Conservation (phyloP, 2,329 filamentous ascomycete genomes). For the Ophiostoma sp. region DNA sequence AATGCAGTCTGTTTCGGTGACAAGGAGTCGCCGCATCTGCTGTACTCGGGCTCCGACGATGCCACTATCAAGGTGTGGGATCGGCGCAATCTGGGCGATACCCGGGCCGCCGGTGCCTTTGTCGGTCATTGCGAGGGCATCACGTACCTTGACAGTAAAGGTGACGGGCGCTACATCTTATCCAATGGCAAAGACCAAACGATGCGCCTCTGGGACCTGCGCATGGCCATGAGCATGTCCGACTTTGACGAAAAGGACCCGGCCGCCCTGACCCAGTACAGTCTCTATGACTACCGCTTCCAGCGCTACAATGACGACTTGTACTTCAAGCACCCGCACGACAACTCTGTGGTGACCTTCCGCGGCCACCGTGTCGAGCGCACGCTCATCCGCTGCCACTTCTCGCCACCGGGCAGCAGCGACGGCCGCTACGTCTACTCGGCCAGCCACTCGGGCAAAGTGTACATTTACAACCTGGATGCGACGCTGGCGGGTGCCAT, state of each 20-base stretch:
- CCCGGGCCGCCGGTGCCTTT: conserved; percentile 67
- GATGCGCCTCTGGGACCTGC: conserved; percentile 95
- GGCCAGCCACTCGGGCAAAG: conserved; percentile 83
- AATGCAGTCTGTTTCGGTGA: conserved; percentile 97
- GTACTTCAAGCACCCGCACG: conserved; percentile 74
- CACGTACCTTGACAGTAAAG: conserved; percentile 70
- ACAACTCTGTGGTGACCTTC: conserved; percentile 93
- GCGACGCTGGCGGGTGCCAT: conserved; percentile 77
- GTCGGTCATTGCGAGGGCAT: conserved; percentile 66
- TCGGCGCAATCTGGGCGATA: conserved; percentile 84
- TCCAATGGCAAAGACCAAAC: conserved; percentile 95
- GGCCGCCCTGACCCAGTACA: conserved; percentile 57
- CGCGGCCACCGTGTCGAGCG: conserved; percentile 84
- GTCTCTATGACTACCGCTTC: conserved; percentile 79
- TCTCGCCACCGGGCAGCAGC: conserved; percentile 81
- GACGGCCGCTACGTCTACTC: conserved; percentile 92
- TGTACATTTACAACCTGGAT: conserved; percentile 89
- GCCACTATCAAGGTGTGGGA: conserved; percentile 96
- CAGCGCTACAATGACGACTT: conserved; percentile 63
- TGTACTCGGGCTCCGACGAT: conserved; percentile 96
- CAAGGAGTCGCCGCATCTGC: conserved; percentile 81
- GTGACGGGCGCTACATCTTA: conserved; percentile 77
- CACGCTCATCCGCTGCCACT: conserved; percentile 92
- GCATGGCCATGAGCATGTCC: conserved; percentile 79
- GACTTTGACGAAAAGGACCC: conserved; percentile 59